Percentiles rank a stretch among this genome's conserved stretches.
These are phyloP conservation scores for Neurospora terricola DNA, from an alignment of 495 filamentous ascomycete species.

Conservation along the genomic window DNA sequence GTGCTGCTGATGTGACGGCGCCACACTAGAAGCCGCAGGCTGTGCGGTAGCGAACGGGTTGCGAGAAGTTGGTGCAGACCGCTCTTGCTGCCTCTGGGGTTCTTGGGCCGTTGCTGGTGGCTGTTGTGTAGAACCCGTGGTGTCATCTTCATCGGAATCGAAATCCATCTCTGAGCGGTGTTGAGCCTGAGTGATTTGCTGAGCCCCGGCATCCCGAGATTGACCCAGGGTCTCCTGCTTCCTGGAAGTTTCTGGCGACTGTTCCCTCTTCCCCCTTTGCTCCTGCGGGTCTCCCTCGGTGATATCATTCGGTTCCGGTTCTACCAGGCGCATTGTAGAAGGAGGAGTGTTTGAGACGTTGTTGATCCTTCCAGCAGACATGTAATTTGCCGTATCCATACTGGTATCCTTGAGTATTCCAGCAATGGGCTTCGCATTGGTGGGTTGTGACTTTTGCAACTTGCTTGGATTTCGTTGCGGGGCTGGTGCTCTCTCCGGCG, in stretches of 20 bases:
- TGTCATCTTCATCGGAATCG: slow-evolving; percentile 34
- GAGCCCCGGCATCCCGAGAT: slow-evolving; percentile 34
- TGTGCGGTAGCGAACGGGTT: slow-evolving; percentile 14
- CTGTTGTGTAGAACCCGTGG: slow-evolving; percentile 14
- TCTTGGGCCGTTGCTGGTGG: slow-evolving; percentile 5
- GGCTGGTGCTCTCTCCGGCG: slow-evolving; percentile 22
- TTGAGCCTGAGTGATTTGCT: slow-evolving; percentile 41
- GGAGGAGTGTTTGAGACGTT: slow-evolving; percentile 35
- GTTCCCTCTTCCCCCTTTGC: slow-evolving; percentile 14
- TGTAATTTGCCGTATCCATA: slow-evolving; percentile 20
- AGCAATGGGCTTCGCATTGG: slow-evolving; percentile 32
- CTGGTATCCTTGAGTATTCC: slow-evolving; percentile 14
- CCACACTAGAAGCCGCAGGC: slow-evolving; percentile 12
- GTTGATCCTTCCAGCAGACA: slow-evolving; percentile 31
- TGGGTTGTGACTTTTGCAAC: slow-evolving; percentile 59
- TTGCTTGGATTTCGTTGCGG: slow-evolving; percentile 57
- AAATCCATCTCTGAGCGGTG: slow-evolving; percentile 40
- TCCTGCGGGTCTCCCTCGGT: slow-evolving; percentile 28
- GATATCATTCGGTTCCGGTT: slow-evolving; percentile 39
- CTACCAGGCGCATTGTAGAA: slow-evolving; percentile 51
- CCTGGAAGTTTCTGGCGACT: slow-evolving; percentile 8
- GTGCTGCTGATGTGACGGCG: slow-evolving; percentile 16
- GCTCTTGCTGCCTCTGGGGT: slow-evolving; percentile 1
- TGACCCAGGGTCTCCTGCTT: slow-evolving; percentile 12
- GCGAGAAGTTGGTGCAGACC: slow-evolving; percentile 17